Conservation (phyloP, 2,329 filamentous ascomycete genomes). For the Plectosphaerella plurivora region DNA sequence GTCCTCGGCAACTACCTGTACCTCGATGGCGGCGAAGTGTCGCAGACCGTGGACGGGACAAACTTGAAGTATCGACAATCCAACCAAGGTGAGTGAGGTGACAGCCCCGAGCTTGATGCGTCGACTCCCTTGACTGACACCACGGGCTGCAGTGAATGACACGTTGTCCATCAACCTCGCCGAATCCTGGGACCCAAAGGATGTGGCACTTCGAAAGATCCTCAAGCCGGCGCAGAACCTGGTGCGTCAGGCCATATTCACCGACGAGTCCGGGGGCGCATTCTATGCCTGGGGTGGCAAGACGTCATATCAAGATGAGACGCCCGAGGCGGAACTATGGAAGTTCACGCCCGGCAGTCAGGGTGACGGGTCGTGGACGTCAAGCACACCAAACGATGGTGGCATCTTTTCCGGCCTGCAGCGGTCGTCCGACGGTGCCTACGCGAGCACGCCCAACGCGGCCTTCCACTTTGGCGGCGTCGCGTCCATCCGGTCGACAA, state of each 20-base stretch:
- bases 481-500: slow-evolving; percentile 15
- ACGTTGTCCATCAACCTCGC: slow-evolving; percentile 28
- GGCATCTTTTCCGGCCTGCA: slow-evolving; percentile 29
- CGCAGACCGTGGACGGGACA: slow-evolving; percentile 17
- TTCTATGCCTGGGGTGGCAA: slow-evolving; percentile 30
- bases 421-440: slow-evolving; percentile 21
- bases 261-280: slow-evolving; percentile 18
- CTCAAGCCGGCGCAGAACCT: slow-evolving; percentile 24
- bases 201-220: slow-evolving; percentile 18
- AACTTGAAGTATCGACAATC: neutral
- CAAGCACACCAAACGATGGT: slow-evolving; percentile 17
- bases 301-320: slow-evolving; percentile 12
- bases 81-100: neutral
- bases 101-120: neutral
- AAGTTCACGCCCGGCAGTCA: slow-evolving; percentile 21
- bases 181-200: slow-evolving; percentile 27
- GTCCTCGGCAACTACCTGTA: slow-evolving; percentile 31
- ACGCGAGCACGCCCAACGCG: slow-evolving; percentile 15
- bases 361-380: slow-evolving; percentile 26
- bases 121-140: neutral
- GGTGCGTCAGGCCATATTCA: slow-evolving; percentile 25
- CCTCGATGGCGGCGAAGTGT: slow-evolving; percentile 31
- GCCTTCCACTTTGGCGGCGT: slow-evolving; percentile 28
- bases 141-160: slow-evolving; percentile 17
- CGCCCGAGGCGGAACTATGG: slow-evolving; percentile 23